A percentile compares a stretch with the other conserved stretches of the same genome.
Conservation (phyloP, 768 basidiomycete species). For the Suillus hirtellus region DNA sequence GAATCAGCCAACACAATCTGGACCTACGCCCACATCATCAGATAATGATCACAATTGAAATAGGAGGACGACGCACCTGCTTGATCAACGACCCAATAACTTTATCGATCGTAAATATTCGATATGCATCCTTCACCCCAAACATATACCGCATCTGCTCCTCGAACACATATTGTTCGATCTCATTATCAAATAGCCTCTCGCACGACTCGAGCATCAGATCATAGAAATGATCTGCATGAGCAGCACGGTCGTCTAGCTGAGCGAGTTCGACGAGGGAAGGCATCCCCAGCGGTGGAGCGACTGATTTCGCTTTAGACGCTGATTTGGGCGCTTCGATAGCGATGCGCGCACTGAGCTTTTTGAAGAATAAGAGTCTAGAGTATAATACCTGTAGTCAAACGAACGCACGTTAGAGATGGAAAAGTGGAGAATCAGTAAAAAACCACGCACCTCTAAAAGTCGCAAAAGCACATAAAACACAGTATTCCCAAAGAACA, state of each 20-base stretch:
- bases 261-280: constrained; percentile 28
- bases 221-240: constrained; percentile 74
- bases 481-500: constrained; percentile 87
- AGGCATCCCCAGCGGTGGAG: constrained; percentile 32
- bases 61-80: constrained; percentile 52
- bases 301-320: constrained; percentile 13
- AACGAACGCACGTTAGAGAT: constrained; percentile 4
- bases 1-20: constrained; percentile 68
- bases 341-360: constrained; percentile 52
- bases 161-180: constrained; percentile 86
- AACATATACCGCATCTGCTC: constrained; percentile 89
- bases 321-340: constrained; percentile 23
- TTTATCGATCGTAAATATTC: constrained; percentile 93
- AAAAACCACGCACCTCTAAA: constrained; percentile 64
- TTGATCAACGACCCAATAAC: constrained; percentile 87
- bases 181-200: constrained; percentile 86
- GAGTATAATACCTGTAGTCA: constrained; percentile 71
- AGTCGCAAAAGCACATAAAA: constrained; percentile 86
- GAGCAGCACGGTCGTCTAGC: constrained; percentile 38
- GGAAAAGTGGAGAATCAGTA: background rate
- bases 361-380: constrained; percentile 78
- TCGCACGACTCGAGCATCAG: constrained; percentile 86
- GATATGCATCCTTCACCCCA: constrained; percentile 80
- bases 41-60: background rate
- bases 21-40: constrained; percentile 38